Evolutionary conservation across 805 yeast genomes (phyloP).

Genomic region (Suhomyces sp.): DNA sequence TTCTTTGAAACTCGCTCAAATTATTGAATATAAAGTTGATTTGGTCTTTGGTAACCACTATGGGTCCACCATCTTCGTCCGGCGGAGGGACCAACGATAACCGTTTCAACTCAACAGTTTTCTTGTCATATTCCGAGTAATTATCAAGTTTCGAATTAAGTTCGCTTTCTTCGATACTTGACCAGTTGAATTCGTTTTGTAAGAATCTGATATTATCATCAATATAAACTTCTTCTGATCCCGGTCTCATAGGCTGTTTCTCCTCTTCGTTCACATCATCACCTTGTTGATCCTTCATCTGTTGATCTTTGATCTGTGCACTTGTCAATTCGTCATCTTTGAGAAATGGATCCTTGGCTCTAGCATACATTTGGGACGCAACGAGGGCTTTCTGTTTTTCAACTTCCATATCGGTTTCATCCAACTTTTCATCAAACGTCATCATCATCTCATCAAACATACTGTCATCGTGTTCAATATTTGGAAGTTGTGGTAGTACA

Average conservation of each 20-base stretch:
- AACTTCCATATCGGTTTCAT: neutral
- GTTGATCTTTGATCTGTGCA: constrained; percentile 41
- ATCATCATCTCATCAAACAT: constrained; percentile 29
- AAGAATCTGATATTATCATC: constrained; percentile 32
- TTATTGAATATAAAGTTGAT: constrained; percentile 22
- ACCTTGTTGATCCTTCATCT: constrained; percentile 24
- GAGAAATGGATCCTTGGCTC: constrained; percentile 24
- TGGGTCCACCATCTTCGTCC: constrained; percentile 11
- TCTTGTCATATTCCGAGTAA: neutral
- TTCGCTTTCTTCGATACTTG: constrained; percentile 8
- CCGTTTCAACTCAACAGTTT: neutral
- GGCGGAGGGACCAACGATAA: constrained; percentile 3
- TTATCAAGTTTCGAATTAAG: constrained; percentile 1
- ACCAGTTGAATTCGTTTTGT: constrained; percentile 26
- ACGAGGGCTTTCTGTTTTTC: neutral
- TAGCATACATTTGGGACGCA: neutral
- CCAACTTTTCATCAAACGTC: constrained; percentile 22
- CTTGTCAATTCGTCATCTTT: constrained; percentile 41
- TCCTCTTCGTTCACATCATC: constrained; percentile 4
- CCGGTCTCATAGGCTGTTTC: constrained; percentile 6
- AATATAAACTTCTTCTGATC: constrained; percentile 23
- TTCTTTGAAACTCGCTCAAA: constrained; percentile 20
- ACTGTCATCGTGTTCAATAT: constrained; percentile 24
- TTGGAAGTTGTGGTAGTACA: constrained; percentile 17
- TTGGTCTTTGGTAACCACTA: constrained; percentile 24